Evolutionary conservation across 2,329 filamentous ascomycete genomes (phyloP).

Genomic region (Meredithiella fracta): DNA sequence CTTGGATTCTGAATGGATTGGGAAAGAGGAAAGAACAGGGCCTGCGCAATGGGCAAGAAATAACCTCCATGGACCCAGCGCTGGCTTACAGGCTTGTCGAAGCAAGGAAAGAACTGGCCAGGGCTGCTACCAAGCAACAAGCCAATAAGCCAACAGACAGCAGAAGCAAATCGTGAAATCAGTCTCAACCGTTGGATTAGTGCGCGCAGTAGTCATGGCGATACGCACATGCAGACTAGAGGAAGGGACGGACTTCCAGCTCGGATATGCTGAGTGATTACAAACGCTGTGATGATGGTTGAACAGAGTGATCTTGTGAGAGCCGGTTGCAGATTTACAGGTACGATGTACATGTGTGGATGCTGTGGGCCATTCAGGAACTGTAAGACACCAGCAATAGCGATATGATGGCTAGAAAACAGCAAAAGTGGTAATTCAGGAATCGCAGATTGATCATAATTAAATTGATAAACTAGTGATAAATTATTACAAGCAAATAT

Average conservation of each 20-base stretch:
- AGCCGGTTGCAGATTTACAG: not conserved
- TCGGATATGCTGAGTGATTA: not conserved
- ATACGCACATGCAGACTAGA: not conserved
- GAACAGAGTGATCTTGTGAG: not conserved
- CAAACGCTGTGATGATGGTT: not conserved
- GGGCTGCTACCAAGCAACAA: not conserved
- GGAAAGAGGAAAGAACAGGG: not conserved
- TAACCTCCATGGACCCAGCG: not conserved
- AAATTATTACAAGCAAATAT: not conserved
- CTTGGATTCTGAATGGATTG: not conserved
- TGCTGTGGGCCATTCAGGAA: not conserved
- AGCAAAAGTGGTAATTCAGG: not conserved
- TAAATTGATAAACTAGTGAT: not conserved
- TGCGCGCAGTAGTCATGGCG: not conserved
- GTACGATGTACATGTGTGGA: not conserved
- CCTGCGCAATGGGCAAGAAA: not conserved
- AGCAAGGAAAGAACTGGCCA: not conserved
- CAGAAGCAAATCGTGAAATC: not conserved
- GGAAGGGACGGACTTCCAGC: not conserved
- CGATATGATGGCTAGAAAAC: not conserved
- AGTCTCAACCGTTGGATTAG: not conserved
- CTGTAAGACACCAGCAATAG: not conserved
- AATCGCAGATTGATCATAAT: not conserved
- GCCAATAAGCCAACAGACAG: not conserved
- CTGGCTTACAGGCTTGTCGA: not conserved